Conservation (phyloP, 768 basidiomycete species). For the Lactifluus hygrophoroides region DNA sequence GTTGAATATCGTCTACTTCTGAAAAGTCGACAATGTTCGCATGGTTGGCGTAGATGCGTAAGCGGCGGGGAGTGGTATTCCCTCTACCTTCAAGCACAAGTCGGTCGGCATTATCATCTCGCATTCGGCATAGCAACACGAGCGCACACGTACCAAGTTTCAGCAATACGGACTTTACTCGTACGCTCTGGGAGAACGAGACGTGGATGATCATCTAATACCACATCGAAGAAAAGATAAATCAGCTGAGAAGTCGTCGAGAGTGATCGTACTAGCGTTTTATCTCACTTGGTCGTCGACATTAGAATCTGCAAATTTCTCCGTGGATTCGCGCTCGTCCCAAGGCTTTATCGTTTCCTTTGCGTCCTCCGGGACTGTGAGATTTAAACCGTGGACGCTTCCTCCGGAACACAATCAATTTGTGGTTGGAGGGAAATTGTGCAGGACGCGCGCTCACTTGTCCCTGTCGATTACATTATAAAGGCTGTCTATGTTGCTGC, state of each 20-base stretch:
- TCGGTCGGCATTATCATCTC: neutral
- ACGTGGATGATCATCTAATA: constrained; percentile 81
- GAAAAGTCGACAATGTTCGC: constrained; percentile 69
- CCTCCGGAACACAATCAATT: constrained; percentile 13
- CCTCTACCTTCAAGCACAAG: constrained; percentile 49
- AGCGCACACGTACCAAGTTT: constrained; percentile 50
- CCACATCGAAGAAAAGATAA: too few species aligned
- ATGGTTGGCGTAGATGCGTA: constrained; percentile 68
- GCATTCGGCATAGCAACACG: neutral
- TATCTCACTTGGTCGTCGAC: constrained; percentile 77
- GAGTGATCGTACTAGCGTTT: neutral
- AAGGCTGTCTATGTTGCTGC: constrained; percentile 45
- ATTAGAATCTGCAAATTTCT: constrained; percentile 60
- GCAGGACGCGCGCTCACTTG: constrained; percentile 31
- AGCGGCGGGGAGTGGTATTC: constrained; percentile 62
- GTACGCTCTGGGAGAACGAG: constrained; percentile 72
- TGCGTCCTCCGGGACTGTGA: constrained; percentile 74
- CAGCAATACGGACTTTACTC: constrained; percentile 62
- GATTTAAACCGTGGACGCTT: constrained; percentile 75
- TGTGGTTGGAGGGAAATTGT: neutral
- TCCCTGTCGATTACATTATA: constrained; percentile 55
- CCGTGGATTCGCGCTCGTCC: constrained; percentile 64
- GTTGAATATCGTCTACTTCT: constrained; percentile 58
- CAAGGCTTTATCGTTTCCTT: constrained; percentile 73
- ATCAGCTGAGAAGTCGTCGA: neutral